Percentiles rank a stretch among this genome's conserved stretches.
These are phyloP conservation scores for Tirmania nivea DNA, from an alignment of 495 filamentous ascomycete species.

Conservation along the genomic window DNA sequence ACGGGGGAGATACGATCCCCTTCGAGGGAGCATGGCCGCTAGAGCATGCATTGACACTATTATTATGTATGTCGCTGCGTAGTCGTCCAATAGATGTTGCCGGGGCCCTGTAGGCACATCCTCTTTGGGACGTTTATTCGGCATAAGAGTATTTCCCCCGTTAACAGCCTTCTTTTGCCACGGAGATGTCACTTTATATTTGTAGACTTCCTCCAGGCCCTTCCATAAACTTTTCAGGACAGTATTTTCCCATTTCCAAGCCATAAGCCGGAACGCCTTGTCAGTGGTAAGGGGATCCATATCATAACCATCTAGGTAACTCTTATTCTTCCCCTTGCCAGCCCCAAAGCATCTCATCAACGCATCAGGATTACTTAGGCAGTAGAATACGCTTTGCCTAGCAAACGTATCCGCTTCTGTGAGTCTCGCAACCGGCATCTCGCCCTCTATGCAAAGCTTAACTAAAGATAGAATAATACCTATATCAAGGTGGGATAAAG, in stretches of 20 bases:
- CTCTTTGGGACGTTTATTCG: conserved; percentile 33
- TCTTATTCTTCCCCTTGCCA: conserved; percentile 28
- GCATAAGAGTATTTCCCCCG: conserved; percentile 5
- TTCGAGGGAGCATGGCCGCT: conserved; percentile 28
- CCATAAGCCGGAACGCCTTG: conserved; percentile 15
- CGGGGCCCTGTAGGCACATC: conserved; percentile 11
- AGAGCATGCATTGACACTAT: conserved; percentile 36
- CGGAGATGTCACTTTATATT: background rate
- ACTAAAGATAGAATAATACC: conserved; percentile 7
- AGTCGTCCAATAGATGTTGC: conserved; percentile 28
- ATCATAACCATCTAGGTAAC: background rate
- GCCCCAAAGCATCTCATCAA: conserved; percentile 43
- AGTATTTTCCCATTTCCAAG: conserved; percentile 23
- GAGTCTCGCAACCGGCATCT: conserved; percentile 12
- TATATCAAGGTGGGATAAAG: conserved; percentile 25
- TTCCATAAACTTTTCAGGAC: conserved; percentile 61
- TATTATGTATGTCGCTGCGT: conserved; percentile 32
- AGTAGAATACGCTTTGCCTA: conserved; percentile 52
- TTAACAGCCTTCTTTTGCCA: background rate
- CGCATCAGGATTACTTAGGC: conserved; percentile 42
- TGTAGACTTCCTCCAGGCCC: conserved; percentile 42
- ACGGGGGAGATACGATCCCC: background rate
- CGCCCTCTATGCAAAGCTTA: conserved; percentile 12
- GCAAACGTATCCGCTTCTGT: conserved; percentile 35
- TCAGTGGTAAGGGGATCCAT: conserved; percentile 28